Evolutionary conservation across 2,329 filamentous ascomycete species (phyloP), one percentile per base, ranked within the genome.

Genomic region (Ascochyta pisi): DNA sequence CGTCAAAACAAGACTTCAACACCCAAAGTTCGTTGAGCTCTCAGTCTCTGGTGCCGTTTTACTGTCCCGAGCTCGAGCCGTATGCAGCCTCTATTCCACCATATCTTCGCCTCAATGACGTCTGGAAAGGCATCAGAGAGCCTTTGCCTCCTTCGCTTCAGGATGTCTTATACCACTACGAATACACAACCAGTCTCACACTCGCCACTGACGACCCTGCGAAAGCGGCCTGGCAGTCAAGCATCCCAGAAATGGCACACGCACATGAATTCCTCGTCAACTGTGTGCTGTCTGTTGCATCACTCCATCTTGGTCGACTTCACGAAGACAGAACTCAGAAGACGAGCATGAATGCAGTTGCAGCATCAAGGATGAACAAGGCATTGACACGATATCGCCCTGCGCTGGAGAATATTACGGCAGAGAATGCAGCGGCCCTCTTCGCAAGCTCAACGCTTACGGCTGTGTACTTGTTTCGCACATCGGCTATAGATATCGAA

Each of bases 221-320:
- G 9, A 71, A 74, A 54, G 59, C 62, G 43, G 71, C 69, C 10
- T 75, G 72, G 72, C 68, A 70, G 16, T 48, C 61, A 10, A 60
- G 57, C 44, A 56, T 79, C 8, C 72, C 71, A 12, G 71, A 74
- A 40, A 56, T 80, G 41, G 80, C 79, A 7, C 73, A 76, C 10
- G 68, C 72, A 1, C 76, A 80, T 54, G 68, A 76, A 3, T 82
- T 78, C 43, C 67, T 82, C 7, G 64, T 81, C 8, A 77, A 81
- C 56, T 77, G 77, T 38, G 72, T 82, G 6, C 66, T 82, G 0
- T 77, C 79, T 2, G 65, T 82, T 13, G 74, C 80, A 12, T 79
- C 79, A 2, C 68, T 82, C 24, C 80, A 82, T 53, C 64, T 81
- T 9, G 76, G 74, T 12, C 75, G 76, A 27, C 59, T 78, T 4